Base-by-base conservation (phyloP, 225 moss, liverwort and hornwort species). In the Physcomitrellopsis africana region DNA sequence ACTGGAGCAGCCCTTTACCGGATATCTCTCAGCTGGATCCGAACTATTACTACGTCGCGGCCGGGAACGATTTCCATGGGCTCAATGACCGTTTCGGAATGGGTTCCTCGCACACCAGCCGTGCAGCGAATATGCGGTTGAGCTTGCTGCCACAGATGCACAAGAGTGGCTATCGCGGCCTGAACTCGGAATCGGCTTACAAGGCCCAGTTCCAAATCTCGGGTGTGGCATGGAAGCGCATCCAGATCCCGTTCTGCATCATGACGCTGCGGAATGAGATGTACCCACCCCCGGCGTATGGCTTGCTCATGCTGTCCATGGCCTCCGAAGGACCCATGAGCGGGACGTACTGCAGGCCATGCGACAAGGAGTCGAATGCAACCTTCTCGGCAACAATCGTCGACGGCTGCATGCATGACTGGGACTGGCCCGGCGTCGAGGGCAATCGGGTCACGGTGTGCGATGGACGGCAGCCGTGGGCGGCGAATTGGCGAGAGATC, bases 341-440 rank as follows among this genome's bases (percentile, higher is more conserved):
- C 67, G 97, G 97, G 41, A 90, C 89, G 0, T 95, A 97, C 24
- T 97, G 97, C 65, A 70, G 97, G 22, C 97, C 97, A 5, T 97
- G 97, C 46, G 89, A 82, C 27, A 76, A 65, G 5, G 78, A 61
- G 43, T 37, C 82, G n/a, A 89, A 82, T 2, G 77, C 80, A 15
- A 65, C 55, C 1, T 65, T 17, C 2, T 79, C 83, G 1, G 45
- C 70, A 11, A 20, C 6, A 8, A 61, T 93, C 0, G 81, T 88
- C 8, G 60, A 74, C 56, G 51, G 68, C 3, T 64, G 57, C 7
- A 19, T 12, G 10, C 77, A 62, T 17, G 27, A 77, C 27, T 85
- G 86, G 89, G 67, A 79, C 48, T 85, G 87, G 89, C 84, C 93
- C 0, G 97, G 97, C 0, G 82, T 86, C 0, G 42, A 73, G 13